Conservation (phyloP, 73 alveolate species). For the Paramecium pentaurelia region DNA sequence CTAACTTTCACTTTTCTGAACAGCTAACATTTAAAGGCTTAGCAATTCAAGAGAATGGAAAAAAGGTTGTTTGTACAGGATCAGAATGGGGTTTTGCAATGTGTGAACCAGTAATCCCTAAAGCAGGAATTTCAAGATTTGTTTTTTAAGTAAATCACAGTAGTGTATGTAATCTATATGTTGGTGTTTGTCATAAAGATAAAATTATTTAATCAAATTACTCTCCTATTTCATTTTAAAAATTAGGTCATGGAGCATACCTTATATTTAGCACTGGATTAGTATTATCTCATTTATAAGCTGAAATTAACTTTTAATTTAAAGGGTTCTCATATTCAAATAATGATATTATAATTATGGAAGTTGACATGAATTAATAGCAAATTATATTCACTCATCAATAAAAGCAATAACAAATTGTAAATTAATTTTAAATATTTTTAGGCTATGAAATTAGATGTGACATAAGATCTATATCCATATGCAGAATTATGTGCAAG, state of each 20-base stretch:
- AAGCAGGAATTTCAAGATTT: neutral
- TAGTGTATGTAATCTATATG: neutral
- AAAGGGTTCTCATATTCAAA: neutral
- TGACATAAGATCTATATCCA: neutral
- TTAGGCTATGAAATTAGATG: neutral
- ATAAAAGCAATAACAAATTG: neutral
- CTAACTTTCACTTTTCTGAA: neutral
- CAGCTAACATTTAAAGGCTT: neutral
- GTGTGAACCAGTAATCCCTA: neutral
- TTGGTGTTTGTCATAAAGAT: neutral
- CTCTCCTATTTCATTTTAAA: neutral
- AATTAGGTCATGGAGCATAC: neutral
- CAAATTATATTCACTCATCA: neutral
- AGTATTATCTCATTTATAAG: neutral
- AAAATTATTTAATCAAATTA: neutral
- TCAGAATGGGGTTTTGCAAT: neutral
- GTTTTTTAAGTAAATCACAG: neutral
- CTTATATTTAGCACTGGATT: neutral
- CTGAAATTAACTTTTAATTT: neutral
- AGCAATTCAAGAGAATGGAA: neutral
- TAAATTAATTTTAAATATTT: neutral
- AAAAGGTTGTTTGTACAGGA: neutral
- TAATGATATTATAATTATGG: neutral
- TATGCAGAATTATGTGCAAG: neutral
- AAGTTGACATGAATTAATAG: neutral